Evolutionary conservation across 768 basidiomycete species (phyloP).

Genomic region (Termitomyces heimii): DNA sequence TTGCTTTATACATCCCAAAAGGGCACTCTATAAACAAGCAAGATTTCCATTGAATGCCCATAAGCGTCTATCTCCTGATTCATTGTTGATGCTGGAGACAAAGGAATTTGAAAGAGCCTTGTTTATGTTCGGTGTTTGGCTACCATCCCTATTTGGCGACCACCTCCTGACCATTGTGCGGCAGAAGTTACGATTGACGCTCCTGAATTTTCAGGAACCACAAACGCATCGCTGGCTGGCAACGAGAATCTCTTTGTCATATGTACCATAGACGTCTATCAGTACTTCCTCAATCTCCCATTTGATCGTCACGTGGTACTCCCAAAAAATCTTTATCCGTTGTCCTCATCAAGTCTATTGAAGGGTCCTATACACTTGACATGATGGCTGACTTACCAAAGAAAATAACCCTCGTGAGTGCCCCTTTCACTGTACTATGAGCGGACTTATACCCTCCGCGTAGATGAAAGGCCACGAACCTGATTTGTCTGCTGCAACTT

Average conservation of each 20-base stretch:
- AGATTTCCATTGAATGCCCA: neutral
- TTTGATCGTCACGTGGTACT: slow-evolving; percentile 9
- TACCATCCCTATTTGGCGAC: too few relatives aligned
- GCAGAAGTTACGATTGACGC: too few relatives aligned
- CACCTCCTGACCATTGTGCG: too few relatives aligned
- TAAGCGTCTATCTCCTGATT: too few relatives aligned
- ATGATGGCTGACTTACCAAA: slow-evolving; percentile 32
- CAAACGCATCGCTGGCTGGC: too few relatives aligned
- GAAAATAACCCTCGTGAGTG: slow-evolving; percentile 38
- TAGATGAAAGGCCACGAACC: slow-evolving; percentile 82
- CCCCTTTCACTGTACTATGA: neutral
- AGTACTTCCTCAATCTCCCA: too few relatives aligned
- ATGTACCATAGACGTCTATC: too few relatives aligned
- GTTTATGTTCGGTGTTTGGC: too few relatives aligned
- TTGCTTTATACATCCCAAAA: slow-evolving; percentile 25
- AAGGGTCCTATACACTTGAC: neutral
- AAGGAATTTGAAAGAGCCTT: too few relatives aligned
- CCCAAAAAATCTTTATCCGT: slow-evolving; percentile 1
- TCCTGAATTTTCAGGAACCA: too few relatives aligned
- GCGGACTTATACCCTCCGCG: neutral
- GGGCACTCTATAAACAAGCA: neutral
- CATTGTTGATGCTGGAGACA: too few relatives aligned
- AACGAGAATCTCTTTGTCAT: too few relatives aligned
- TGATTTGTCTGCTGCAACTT: slow-evolving; percentile 86
- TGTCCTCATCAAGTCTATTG: neutral